Base-by-base conservation (phyloP, 441 rosid species). In the Gossypium schwendimanii region DNA sequence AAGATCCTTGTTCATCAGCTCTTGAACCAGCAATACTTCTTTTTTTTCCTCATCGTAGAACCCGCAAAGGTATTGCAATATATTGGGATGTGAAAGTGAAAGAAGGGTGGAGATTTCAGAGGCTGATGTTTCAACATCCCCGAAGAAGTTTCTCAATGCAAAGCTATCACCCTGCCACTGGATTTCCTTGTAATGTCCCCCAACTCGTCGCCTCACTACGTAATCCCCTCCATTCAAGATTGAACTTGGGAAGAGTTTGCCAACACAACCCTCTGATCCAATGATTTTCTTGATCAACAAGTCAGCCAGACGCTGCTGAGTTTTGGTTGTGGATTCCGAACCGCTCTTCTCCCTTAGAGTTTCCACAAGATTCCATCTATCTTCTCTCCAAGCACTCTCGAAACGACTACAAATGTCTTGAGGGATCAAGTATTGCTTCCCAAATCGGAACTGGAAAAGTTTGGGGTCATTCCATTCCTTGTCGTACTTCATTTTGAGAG, bases 161-260 rank as follows among this genome's bases (percentile, higher is more conserved):
- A 88, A 93, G 72, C 75, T 83, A 70, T 96, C 94, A 3, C 97
- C 99, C 63, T 88, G 76, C 99, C 99, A 93, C 53, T 83, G 87
- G 73, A 93, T 87, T 79, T 91, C 99, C 85, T 96, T 96, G 73
- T 79, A 87, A 85, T 90, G 87, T 45, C 78, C 83, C 3, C 94
- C 96, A 49, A 93, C 39, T 62, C 99, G 75, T 66, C 94, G 63
- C 78, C 89, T 85, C 61, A 93, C 91, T 71, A 83, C 91, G 73
- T 91, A 96, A 82, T 96, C 96, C 71, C 88, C 86, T 57, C 88
- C 94, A 60, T 84, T 41, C 75, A 96, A 75, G 74, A 89, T 77
- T 8, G 97, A 88, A 73, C 87, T 81, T 4, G 97, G 91, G 64
- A 89, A 86, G 4, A 93, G 86, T 76, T 87, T 88, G 62, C 84